Percentiles rank a stretch among this genome's conserved stretches.
Evolutionary conservation across 2,329 filamentous ascomycete genomes (phyloP).

Genomic region (Aureobasidium namibiae): DNA sequence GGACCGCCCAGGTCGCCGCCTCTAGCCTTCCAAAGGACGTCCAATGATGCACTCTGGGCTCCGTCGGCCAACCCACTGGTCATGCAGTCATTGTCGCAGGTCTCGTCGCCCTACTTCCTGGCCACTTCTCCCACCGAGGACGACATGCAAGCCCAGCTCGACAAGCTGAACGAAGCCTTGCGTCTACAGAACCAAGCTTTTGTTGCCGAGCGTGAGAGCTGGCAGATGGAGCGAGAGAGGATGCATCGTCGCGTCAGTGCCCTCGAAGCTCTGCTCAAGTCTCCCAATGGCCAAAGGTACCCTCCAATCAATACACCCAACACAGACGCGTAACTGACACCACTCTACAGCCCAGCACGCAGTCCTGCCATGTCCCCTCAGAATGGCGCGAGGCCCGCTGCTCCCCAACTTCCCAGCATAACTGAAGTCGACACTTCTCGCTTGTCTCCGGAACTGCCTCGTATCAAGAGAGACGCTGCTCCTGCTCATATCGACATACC

Average conservation of each 20-base stretch:
- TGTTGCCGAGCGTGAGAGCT: constrained; percentile 26
- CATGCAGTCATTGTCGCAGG: constrained; percentile 19
- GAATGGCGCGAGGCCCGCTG: constrained; percentile 14
- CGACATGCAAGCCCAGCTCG: constrained; percentile 26
- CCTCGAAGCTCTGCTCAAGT: constrained; percentile 27
- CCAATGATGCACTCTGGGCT: constrained; percentile 27
- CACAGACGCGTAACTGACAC: not conserved
- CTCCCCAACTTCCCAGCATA: constrained; percentile 24
- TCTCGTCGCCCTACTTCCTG: not conserved
- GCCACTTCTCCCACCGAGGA: constrained; percentile 1
- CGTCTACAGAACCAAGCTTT: constrained; percentile 27
- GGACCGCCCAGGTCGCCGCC: constrained; percentile 26
- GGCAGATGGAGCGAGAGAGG: constrained; percentile 25
- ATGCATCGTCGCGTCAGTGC: constrained; percentile 26
- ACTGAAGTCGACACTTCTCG: constrained; percentile 25
- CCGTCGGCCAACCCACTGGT: constrained; percentile 15
- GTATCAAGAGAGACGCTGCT: constrained; percentile 12
- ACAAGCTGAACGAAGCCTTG: constrained; percentile 27
- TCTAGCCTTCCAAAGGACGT: constrained; percentile 26
- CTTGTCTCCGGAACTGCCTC: constrained; percentile 1
- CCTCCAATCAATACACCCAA: not conserved
- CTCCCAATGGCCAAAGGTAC: constrained; percentile 26
- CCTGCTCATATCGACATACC: constrained; percentile 14
- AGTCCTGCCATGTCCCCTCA: constrained; percentile 26
- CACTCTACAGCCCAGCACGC: constrained; percentile 24